A percentile compares a stretch with the other conserved stretches of the same genome.
Evolutionary conservation across 2,329 filamentous ascomycete species (phyloP).

Genomic region (Xylariaceae sp.): DNA sequence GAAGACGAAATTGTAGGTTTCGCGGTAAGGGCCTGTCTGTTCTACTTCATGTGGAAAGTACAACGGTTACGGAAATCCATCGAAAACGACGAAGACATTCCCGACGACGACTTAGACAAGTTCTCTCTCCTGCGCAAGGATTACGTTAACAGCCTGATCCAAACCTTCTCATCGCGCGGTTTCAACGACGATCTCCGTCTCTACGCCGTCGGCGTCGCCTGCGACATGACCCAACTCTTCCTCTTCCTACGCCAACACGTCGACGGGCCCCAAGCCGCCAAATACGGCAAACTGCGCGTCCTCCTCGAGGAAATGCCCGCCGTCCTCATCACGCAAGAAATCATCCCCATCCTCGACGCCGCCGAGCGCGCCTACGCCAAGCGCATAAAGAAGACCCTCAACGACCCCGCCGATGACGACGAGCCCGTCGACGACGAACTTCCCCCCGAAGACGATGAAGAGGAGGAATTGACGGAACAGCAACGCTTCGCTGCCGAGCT

Average conservation of each 20-base stretch:
- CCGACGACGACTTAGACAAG: conserved; percentile 55
- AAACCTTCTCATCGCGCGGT: conserved; percentile 61
- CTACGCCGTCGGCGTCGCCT: conserved; percentile 66
- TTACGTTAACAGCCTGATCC: conserved; percentile 59
- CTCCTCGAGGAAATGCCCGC: conserved; percentile 65
- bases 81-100: conserved; percentile 49
- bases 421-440: conserved; percentile 62
- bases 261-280: conserved; percentile 40
- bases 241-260: conserved; percentile 59
- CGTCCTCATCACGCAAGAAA: conserved; percentile 55
- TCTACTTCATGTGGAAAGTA: conserved; percentile 96
- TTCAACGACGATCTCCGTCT: conserved; percentile 74
- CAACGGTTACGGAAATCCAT: conserved; percentile 53
- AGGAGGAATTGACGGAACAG: conserved; percentile 49
- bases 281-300: conserved; percentile 51
- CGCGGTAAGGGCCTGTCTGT: conserved; percentile 69
- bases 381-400: conserved; percentile 56
- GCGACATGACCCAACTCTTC: conserved; percentile 79
- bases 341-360: conserved; percentile 71
- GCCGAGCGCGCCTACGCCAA: conserved; percentile 75
- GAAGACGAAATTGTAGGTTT: conserved; percentile 75
- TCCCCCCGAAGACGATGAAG: conserved; percentile 55
- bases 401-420: conserved; percentile 65
- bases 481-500: conserved; percentile 61
- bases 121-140: conserved; percentile 51